Conservation (phyloP, 1,139 yeast species). For the Wickerhamomyces sp. region DNA sequence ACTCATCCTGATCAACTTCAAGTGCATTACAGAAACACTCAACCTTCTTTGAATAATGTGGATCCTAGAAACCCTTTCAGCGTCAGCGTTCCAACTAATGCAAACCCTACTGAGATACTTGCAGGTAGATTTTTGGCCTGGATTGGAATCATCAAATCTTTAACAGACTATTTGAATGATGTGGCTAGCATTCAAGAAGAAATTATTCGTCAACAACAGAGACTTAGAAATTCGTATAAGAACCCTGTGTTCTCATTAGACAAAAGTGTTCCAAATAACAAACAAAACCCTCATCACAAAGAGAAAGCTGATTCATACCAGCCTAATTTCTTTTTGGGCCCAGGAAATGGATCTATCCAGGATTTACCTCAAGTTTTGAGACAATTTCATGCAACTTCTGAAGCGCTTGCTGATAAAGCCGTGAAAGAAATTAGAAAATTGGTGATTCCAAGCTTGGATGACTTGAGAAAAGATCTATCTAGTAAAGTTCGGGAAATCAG, state of each 20-base stretch:
- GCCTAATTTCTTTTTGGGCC: conserved; percentile 43
- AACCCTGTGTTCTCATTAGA: conserved; percentile 39
- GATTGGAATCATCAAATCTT: conserved; percentile 73
- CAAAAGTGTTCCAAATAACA: conserved; percentile 9
- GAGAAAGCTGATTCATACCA: conserved; percentile 24
- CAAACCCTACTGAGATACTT: conserved; percentile 81
- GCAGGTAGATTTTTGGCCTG: conserved; percentile 83
- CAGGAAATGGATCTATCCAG: conserved; percentile 77
- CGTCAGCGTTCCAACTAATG: conserved; percentile 45
- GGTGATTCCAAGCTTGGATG: conserved; percentile 82
- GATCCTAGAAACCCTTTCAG: conserved; percentile 40
- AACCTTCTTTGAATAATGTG: conserved; percentile 6
- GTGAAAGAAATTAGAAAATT: conserved; percentile 66
- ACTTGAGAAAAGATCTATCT: conserved; percentile 72
- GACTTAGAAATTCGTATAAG: conserved; percentile 75
- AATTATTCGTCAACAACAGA: conserved; percentile 73
- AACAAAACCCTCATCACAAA: conserved; percentile 17
- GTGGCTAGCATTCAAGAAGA: conserved; percentile 86
- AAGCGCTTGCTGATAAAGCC: conserved; percentile 59
- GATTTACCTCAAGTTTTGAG: conserved; percentile 75
- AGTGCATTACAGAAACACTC: conserved; percentile 8
- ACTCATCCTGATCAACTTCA: background rate
- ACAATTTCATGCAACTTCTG: conserved; percentile 71
- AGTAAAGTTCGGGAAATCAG: conserved; percentile 87
- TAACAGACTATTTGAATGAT: conserved; percentile 72